phyloP scores from a whole-genome alignment of 305 asterid genomes.

The Fraxinus velutina region DNA sequence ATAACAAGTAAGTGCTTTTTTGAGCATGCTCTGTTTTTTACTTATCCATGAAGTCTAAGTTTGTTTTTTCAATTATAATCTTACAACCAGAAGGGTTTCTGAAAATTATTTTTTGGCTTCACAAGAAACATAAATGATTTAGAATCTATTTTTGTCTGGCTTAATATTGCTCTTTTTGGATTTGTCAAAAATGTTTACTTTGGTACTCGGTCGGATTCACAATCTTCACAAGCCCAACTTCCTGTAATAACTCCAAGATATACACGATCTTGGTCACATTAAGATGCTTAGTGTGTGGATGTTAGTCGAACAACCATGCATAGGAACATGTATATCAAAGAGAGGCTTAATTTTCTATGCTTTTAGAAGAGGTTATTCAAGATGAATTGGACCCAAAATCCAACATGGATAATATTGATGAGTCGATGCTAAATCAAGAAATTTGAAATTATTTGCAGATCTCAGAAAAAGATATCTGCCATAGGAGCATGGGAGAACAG shows the following conservation, averaged over 20 bases:
- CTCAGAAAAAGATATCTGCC: conserved; percentile 40
- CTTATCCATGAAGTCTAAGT: background rate
- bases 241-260: background rate
- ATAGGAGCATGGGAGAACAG: conserved; percentile 52
- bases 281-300: background rate
- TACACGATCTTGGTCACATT: background rate
- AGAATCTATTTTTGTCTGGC: background rate
- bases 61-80: background rate
- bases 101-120: background rate
- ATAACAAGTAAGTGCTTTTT: conserved; percentile 66
- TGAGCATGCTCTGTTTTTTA: conserved; percentile 2
- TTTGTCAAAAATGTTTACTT: too few species aligned
- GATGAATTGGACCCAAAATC: background rate
- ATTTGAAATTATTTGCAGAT: conserved; percentile 29
- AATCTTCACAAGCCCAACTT: background rate
- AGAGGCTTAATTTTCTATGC: background rate
- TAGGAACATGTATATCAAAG: background rate
- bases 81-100: background rate
- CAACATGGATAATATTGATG: background rate
- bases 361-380: background rate
- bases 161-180: background rate
- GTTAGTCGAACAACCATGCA: background rate
- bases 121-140: background rate
- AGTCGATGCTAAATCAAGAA: background rate
- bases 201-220: background rate